Conservation (phyloP, 352 stramenopile genomes). For the Globisporangium parvum region DNA sequence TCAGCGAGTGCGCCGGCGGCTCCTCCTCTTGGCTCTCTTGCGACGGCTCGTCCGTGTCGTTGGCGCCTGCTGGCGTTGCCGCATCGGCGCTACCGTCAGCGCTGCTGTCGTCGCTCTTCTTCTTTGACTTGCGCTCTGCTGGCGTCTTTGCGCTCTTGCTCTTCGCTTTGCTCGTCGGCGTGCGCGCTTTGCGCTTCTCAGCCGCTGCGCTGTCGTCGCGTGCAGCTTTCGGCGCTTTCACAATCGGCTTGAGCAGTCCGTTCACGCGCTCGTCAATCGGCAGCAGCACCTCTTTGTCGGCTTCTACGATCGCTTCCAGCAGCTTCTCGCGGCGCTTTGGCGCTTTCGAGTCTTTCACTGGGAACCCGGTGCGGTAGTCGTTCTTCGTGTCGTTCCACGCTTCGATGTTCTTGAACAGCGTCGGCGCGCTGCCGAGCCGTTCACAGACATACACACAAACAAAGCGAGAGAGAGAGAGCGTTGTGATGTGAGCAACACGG, state of each 20-base stretch:
- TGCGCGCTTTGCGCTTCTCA: slow-evolving; percentile 42
- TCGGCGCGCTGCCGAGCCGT: slow-evolving; percentile 25
- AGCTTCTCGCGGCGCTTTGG: slow-evolving; percentile 60
- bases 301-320: slow-evolving; percentile 62
- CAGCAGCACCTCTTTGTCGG: slow-evolving; percentile 60
- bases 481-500: slow-evolving; percentile 1
- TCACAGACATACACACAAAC: not conserved
- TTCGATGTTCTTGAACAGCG: slow-evolving; percentile 63
- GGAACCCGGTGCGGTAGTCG: slow-evolving; percentile 54
- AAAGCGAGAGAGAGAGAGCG: slow-evolving; percentile 2
- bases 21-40: slow-evolving; percentile 24
- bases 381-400: slow-evolving; percentile 67
- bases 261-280: slow-evolving; percentile 48
- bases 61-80: not conserved
- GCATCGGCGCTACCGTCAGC: slow-evolving; percentile 11
- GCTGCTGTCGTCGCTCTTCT: slow-evolving; percentile 18
- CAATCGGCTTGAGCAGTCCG: slow-evolving; percentile 39
- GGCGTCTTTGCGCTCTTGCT: slow-evolving; percentile 17
- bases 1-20: slow-evolving; percentile 28
- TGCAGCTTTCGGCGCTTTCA: slow-evolving; percentile 10
- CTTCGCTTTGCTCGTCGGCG: slow-evolving; percentile 33
- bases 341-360: slow-evolving; percentile 64
- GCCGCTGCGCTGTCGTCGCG: not conserved
- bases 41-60: slow-evolving; percentile 7
- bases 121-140: slow-evolving; percentile 16